Evolutionary conservation across 2,329 filamentous ascomycete genomes (phyloP), one percentile per base, ranked within the genome.

Genomic region (Pleomassaria siparia): DNA sequence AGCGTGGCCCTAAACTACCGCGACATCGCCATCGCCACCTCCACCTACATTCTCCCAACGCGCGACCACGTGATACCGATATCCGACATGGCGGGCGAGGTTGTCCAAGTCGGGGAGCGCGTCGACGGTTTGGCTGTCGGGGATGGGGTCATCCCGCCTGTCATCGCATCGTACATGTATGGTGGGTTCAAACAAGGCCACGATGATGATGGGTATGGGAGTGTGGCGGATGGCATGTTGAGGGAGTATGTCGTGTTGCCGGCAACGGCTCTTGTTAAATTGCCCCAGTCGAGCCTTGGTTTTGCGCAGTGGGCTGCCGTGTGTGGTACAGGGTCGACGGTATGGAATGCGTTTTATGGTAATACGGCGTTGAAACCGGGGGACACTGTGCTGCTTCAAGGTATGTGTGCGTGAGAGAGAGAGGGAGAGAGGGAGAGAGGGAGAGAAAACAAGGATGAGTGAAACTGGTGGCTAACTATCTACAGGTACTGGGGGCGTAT

Each of bases 401-500:
- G 57, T 59, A 24, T 33, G 45, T 22, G 12, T 20, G 11, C 9
- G 25, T 28, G 2, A 37, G 16, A 18, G 21, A 7, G 18, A 37
- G n/a, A n/a, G n/a, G n/a, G n/a, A n/a, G n/a, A n/a, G n/a, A n/a
- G n/a, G n/a, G n/a, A n/a, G n/a, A n/a, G n/a, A n/a, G n/a, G n/a
- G n/a, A n/a, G 16, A 7, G 32, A 35, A 35, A n/a, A 15, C 16
- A n/a, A n/a, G n/a, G n/a, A n/a, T n/a, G n/a, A n/a, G n/a, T n/a
- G n/a, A n/a, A n/a, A n/a, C n/a, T n/a, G n/a, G n/a, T 24, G 13
- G n/a, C 29, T 43, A 18, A 50, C 12, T 13, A 15, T 25, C 10
- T n/a, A 28, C 13, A 59, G 70, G 69, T 9, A 72, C 69, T 5
- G 68, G 70, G 0, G 76, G 76, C 64, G 64, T 67, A 51, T 67